Conservation (phyloP, 2,329 filamentous ascomycete genomes). For the Setomelanomma holmii region DNA sequence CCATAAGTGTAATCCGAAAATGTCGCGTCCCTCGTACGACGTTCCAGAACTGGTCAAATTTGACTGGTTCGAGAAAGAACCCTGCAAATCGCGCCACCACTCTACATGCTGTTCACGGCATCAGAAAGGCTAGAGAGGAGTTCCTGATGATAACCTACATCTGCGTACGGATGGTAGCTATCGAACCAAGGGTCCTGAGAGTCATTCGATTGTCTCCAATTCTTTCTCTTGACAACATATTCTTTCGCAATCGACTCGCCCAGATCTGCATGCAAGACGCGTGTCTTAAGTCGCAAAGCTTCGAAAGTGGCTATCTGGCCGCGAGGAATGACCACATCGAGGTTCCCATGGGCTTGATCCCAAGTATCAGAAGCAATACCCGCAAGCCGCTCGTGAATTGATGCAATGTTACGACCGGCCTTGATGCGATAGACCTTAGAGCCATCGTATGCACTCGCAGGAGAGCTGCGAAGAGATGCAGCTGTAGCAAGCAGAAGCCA, state of each 20-base stretch:
- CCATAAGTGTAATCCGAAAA: conserved; percentile 43
- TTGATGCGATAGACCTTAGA: conserved; percentile 52
- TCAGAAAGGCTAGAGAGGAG: too few species aligned
- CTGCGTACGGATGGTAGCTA: conserved; percentile 42
- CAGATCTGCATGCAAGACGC: conserved; percentile 54
- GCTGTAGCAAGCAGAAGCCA: conserved; percentile 23
- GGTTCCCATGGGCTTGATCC: conserved; percentile 43
- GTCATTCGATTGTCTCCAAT: conserved; percentile 28
- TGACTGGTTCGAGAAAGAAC: conserved; percentile 32
- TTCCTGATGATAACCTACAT: conserved; percentile 11
- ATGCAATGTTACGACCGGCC: conserved; percentile 39
- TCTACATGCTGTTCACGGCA: conserved; percentile 18
- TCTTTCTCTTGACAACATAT: conserved; percentile 50
- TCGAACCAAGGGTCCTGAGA: conserved; percentile 37
- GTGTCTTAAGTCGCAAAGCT: conserved; percentile 42
- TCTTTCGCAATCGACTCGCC: conserved; percentile 54
- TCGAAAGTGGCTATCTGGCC: conserved; percentile 50
- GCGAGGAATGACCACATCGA: conserved; percentile 54
- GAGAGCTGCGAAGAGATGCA: conserved; percentile 32
- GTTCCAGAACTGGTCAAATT: conserved; percentile 39
- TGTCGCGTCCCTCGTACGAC: conserved; percentile 39
- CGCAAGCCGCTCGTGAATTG: conserved; percentile 45
- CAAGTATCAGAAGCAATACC: conserved; percentile 47
- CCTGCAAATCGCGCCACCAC: conserved; percentile 33
- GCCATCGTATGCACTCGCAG: conserved; percentile 46